Percentiles rank a stretch among this genome's conserved stretches.
phyloP scores from a whole-genome alignment of 2,329 filamentous ascomycete genomes.

The Stagonosporopsis cucurbitacearum region DNA sequence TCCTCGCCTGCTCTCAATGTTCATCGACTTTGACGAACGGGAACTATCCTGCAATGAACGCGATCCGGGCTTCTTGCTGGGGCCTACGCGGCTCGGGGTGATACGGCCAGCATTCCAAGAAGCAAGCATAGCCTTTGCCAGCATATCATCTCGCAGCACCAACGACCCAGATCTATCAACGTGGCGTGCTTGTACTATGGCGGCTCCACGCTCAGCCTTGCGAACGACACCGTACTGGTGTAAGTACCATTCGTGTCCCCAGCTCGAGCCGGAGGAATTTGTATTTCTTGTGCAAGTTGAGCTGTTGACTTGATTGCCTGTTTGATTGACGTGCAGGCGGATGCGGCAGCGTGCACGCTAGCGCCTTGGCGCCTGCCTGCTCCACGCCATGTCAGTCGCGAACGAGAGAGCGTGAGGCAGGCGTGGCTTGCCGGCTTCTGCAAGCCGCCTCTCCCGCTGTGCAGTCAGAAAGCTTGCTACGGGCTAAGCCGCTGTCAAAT shows the following conservation, averaged over 20 bases:
- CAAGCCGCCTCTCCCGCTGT: conserved; percentile 4
- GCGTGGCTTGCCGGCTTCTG: conserved; percentile 15
- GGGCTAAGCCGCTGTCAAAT: conserved; percentile 6
- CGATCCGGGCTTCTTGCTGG: background rate
- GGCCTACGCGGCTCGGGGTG: conserved; percentile 3
- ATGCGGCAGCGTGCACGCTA: conserved; percentile 38
- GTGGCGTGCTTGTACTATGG: conserved; percentile 31
- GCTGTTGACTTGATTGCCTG: conserved; percentile 36
- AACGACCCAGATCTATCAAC: conserved; percentile 21
- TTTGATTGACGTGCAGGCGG: conserved; percentile 39
- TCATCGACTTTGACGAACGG: conserved; percentile 25
- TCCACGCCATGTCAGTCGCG: conserved; percentile 4
- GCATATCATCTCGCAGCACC: conserved; percentile 25
- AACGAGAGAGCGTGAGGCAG: conserved; percentile 17
- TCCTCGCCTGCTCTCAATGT: conserved; percentile 7
- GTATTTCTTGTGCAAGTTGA: conserved; percentile 37
- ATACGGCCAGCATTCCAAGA: conserved; percentile 4
- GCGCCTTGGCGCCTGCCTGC: conserved; percentile 28
- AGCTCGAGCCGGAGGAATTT: conserved; percentile 26
- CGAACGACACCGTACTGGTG: conserved; percentile 4
- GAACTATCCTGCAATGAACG: conserved; percentile 13
- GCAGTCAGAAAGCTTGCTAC: conserved; percentile 12
- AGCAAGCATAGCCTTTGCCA: conserved; percentile 22
- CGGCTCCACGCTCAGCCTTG: conserved; percentile 29
- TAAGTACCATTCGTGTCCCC: conserved; percentile 23